Conservation (phyloP, 768 basidiomycete genomes). For the Lyophyllum semitale region DNA sequence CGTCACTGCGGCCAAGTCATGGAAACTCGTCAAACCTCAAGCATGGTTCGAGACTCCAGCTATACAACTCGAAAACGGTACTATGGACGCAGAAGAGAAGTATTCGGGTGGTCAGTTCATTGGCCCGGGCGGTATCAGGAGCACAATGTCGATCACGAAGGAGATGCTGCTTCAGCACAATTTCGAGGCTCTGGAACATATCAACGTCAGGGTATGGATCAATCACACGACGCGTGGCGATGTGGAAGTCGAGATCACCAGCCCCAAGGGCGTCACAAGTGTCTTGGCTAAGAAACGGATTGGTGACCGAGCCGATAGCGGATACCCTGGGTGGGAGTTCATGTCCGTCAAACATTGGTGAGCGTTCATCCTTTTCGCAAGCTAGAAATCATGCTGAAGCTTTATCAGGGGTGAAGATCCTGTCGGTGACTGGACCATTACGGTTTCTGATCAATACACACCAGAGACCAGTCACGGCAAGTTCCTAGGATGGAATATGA, state of each 20-base stretch:
- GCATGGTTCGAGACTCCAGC: constrained; percentile 82
- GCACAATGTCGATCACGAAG: constrained; percentile 65
- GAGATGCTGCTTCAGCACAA: constrained; percentile 73
- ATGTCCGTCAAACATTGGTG: constrained; percentile 99
- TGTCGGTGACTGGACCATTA: constrained; percentile 87
- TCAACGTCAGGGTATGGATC: constrained; percentile 93
- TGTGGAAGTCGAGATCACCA: constrained; percentile 86
- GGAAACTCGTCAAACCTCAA: constrained; percentile 92
- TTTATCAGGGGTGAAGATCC: constrained; percentile 85
- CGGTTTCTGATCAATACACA: constrained; percentile 77
- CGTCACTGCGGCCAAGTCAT: constrained; percentile 77
- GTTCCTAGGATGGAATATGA: constrained; percentile 91
- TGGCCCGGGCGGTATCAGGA: constrained; percentile 59
- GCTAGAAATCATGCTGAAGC: constrained; percentile 17
- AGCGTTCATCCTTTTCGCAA: constrained; percentile 23
- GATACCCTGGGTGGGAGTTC: constrained; percentile 96
- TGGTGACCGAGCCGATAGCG: constrained; percentile 63
- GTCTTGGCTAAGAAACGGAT: constrained; percentile 74
- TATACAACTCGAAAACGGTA: constrained; percentile 64
- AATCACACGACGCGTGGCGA: constrained; percentile 86
- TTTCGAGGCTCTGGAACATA: constrained; percentile 87
- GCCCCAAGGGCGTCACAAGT: constrained; percentile 85
- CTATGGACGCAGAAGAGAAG: constrained; percentile 51
- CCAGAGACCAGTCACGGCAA: constrained; percentile 51
- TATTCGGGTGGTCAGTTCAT: constrained; percentile 72